phyloP scores from a whole-genome alignment of 805 yeast genomes.

The Yarrowia hollandica region DNA sequence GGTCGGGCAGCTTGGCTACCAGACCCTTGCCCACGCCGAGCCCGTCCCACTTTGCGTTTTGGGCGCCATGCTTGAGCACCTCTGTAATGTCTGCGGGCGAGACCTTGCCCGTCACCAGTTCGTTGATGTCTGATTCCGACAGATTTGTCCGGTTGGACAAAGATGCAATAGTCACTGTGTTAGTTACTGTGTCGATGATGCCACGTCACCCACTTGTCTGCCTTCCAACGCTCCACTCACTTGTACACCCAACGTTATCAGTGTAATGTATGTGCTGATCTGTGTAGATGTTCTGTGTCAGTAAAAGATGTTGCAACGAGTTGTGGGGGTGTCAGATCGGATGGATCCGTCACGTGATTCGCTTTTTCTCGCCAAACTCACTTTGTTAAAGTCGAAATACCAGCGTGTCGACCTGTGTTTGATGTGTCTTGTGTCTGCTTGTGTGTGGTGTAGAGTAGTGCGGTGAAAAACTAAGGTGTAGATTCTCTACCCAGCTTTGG shows the following conservation, averaged over 20 bases:
- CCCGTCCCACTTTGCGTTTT: conserved; percentile 15
- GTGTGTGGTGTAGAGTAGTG: conserved; percentile 23
- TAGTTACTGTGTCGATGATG: neutral
- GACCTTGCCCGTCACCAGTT: conserved; percentile 11
- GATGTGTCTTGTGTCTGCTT: conserved; percentile 17
- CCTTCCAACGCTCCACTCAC: no score
- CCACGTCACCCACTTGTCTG: no score
- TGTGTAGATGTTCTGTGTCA: conserved; percentile 1
- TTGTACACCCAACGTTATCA: conserved; percentile 16
- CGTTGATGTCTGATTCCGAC: conserved; percentile 16
- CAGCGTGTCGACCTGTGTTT: neutral
- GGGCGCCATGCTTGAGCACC: conserved; percentile 7
- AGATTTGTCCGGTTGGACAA: conserved; percentile 20
- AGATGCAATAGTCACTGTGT: conserved; percentile 28
- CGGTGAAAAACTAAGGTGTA: conserved; percentile 27
- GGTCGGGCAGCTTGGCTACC: conserved; percentile 10
- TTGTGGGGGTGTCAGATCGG: neutral
- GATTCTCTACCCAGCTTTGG: neutral
- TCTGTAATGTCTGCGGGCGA: conserved; percentile 19
- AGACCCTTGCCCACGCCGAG: conserved; percentile 13
- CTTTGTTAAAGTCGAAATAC: conserved; percentile 1
- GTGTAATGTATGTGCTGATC: conserved; percentile 9
- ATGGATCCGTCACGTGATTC: neutral
- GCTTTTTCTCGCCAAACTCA: neutral
- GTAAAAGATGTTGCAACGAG: no score